phyloP scores from a whole-genome alignment of 1,139 yeast species.

The Diutina rugosa region DNA sequence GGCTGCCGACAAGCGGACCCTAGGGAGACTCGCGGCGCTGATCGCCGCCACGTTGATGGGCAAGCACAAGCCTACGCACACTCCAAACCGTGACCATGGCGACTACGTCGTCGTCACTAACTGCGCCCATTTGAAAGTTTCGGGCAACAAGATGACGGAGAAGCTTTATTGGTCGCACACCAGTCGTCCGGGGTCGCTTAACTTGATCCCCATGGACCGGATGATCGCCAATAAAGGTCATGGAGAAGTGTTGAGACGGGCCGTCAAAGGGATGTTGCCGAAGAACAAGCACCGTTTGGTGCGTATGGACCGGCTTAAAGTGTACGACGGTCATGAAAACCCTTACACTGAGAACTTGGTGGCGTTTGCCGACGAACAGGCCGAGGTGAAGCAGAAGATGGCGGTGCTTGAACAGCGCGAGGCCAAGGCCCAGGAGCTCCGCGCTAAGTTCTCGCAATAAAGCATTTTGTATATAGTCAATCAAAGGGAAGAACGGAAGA shows the following conservation, averaged over 20 bases:
- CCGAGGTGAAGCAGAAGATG: conserved; percentile 31
- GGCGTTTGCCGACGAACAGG: conserved; percentile 77
- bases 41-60: conserved; percentile 87
- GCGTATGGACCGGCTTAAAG: conserved; percentile 73
- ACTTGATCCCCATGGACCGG: conserved; percentile 70
- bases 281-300: conserved; percentile 72
- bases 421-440: conserved; percentile 18
- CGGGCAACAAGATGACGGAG: conserved; percentile 75
- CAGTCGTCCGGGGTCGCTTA: conserved; percentile 80
- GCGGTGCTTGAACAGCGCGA: conserved; percentile 27
- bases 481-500: neutral
- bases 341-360: conserved; percentile 75
- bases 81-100: conserved; percentile 71
- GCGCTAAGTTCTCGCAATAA: conserved; percentile 20
- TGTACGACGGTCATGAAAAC: conserved; percentile 78
- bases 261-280: conserved; percentile 94
- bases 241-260: conserved; percentile 68
- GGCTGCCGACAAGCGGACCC: conserved; percentile 68
- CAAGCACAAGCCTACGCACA: conserved; percentile 86
- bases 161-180: conserved; percentile 90
- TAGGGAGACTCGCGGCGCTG: conserved; percentile 85
- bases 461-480: conserved; percentile 6
- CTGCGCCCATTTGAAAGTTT: conserved; percentile 64
- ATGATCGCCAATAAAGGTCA: conserved; percentile 72
- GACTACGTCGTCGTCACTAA: conserved; percentile 96